Evolutionary conservation across 805 yeast species (phyloP), one percentile per base, ranked within the genome.

Genomic region (Lachancea waltii): DNA sequence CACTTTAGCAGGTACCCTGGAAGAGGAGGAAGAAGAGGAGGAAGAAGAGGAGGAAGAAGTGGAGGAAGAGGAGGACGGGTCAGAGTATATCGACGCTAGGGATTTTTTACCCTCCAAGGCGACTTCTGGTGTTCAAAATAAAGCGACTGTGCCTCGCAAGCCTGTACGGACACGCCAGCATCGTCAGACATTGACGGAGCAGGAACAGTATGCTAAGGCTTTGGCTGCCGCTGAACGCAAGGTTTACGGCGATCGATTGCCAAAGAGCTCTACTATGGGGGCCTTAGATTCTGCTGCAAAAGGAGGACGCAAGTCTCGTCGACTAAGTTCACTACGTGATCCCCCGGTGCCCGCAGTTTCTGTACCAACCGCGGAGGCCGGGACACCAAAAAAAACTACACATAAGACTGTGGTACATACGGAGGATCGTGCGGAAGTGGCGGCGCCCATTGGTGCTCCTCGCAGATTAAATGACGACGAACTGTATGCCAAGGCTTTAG

Each of bases 171-270:
- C 30, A 7, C 14, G 40, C 24, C 17, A 43, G 36, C 38, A 42
- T 3, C 34, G 39, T 22, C 32, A 42, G 34, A 35, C 41, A 6
- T 27, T 54, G 13, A 49, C 56, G 3, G 55, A 56, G 17, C 72
- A 68, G 28, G 80, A 77, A 44, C 63, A 76, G 65, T 78, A 77
- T 47, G 66, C 65, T 15, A 62, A 62, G 45, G 84, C 84, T 0
- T 63, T 70, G 43, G 71, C 70, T 45, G 70, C 72, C 10, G 84
- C 85, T 0, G 62, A 68, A 53, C 68, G 65, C 42, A 75, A 67
- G 41, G 82, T 78, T 1, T 76, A 76, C 49, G 80, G 79, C 5
- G 63, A 58, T 16, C 45, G 35, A 6, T 40, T 40, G 32, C 44
- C 31, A 7, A 23, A 35, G 7, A 29, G 21, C 6, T 14, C 11